A percentile compares a stretch with the other conserved stretches of the same genome.
Evolutionary conservation across 1,284 basidiomycete genomes (phyloP).

Genomic region (Cutaneotrichosporon cutaneum): DNA sequence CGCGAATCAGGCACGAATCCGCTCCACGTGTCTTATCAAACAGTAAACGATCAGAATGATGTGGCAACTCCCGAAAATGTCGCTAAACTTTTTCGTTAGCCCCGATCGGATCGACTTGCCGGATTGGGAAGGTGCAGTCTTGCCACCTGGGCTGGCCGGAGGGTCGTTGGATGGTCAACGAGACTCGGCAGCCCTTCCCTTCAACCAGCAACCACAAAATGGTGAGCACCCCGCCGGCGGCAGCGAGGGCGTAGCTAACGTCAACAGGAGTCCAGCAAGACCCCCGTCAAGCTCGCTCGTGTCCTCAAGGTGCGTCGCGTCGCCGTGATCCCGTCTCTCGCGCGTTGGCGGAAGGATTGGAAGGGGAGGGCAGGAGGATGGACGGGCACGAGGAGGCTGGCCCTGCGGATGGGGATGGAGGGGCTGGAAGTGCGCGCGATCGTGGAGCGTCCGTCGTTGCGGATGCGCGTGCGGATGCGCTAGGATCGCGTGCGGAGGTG

Average conservation of each 20-base stretch:
- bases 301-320: conserved; percentile 63
- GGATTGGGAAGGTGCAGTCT: not conserved
- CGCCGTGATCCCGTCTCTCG: not conserved
- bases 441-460: not conserved
- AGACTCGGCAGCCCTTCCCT: conserved; percentile 5
- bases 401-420: not conserved
- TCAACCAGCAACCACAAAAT: conserved; percentile 40
- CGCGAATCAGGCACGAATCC: conserved; percentile 2
- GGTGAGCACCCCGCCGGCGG: conserved; percentile 26
- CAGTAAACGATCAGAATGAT: not conserved
- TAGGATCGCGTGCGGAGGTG: not conserved
- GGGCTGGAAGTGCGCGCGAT: not conserved
- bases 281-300: conserved; percentile 90
- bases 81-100: conserved; percentile 8
- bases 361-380: not conserved
- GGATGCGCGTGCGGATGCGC: not conserved
- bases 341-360: conserved; percentile 3
- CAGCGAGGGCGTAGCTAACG: conserved; percentile 10
- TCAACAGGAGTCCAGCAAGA: conserved; percentile 63
- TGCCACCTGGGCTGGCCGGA: not conserved
- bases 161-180: conserved; percentile 6
- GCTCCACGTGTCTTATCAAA: not conserved
- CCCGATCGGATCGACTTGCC: not conserved
- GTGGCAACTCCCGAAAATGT: not conserved
- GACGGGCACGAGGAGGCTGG: not conserved